phyloP scores from a whole-genome alignment of 192 early-diverging fungal genomes.

The Coemansia sp. region DNA sequence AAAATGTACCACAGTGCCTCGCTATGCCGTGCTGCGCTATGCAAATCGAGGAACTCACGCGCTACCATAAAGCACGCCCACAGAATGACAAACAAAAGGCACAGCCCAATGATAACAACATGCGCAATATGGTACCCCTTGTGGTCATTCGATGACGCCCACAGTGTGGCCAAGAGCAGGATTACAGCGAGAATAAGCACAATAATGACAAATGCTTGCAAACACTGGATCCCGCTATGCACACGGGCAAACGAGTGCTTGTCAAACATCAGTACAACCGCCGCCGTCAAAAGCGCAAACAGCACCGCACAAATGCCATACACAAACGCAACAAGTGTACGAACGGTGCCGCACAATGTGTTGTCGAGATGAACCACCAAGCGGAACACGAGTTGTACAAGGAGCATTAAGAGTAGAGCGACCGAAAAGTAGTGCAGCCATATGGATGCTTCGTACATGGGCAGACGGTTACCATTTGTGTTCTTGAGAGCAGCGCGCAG shows the following conservation, averaged over 20 bases:
- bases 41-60: slow-evolving; percentile 38
- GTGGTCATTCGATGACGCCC: slow-evolving; percentile 41
- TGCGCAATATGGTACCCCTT: slow-evolving; percentile 47
- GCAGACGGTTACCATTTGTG: slow-evolving; percentile 22
- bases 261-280: slow-evolving; percentile 49
- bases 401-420: slow-evolving; percentile 29
- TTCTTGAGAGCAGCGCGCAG: slow-evolving; percentile 29
- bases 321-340: slow-evolving; percentile 37
- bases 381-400: slow-evolving; percentile 47
- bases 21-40: slow-evolving; percentile 39
- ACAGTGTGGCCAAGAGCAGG: slow-evolving; percentile 20
- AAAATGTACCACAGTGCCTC: slow-evolving; percentile 54
- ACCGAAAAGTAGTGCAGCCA: slow-evolving; percentile 54
- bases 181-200: slow-evolving; percentile 34
- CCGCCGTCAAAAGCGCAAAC: slow-evolving; percentile 40
- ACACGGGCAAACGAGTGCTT: slow-evolving; percentile 30
- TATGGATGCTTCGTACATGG: slow-evolving; percentile 45
- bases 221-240: slow-evolving; percentile 42
- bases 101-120: slow-evolving; percentile 40
- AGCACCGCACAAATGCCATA: slow-evolving; percentile 23
- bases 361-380: slow-evolving; percentile 48
- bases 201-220: slow-evolving; percentile 47
- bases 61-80: slow-evolving; percentile 51
- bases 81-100: slow-evolving; percentile 27
- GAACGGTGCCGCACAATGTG: slow-evolving; percentile 30